These are phyloP conservation scores for Hymenoscyphus occultus DNA, from an alignment of 2,329 filamentous ascomycete genomes.

Conservation along the genomic window DNA sequence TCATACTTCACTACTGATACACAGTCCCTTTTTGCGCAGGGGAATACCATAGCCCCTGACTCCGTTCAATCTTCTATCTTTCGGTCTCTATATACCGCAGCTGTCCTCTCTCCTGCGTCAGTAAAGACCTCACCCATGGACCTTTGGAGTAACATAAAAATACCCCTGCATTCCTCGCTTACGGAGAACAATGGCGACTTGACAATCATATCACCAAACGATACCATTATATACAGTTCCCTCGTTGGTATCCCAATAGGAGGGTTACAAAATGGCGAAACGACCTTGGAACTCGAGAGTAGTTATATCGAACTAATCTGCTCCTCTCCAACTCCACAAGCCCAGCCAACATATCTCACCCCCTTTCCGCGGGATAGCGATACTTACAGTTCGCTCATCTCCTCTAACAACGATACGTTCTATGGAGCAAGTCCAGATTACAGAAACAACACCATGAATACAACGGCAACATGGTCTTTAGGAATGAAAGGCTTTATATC, in stretches of 20 bases:
- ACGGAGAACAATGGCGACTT: constrained; percentile 2
- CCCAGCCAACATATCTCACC: background rate
- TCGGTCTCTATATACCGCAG: constrained; percentile 12
- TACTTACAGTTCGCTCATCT: constrained; percentile 3
- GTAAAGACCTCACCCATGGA: constrained; percentile 13
- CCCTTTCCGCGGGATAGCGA: constrained; percentile 6
- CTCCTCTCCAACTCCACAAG: background rate
- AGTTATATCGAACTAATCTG: constrained; percentile 17
- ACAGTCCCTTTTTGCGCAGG: constrained; percentile 10
- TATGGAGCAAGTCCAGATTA: constrained; percentile 6
- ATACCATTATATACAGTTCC: constrained; percentile 11
- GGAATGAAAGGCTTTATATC: constrained; percentile 13
- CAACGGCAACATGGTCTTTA: constrained; percentile 12
- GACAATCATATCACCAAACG: constrained; percentile 4
- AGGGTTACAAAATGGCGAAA: constrained; percentile 7
- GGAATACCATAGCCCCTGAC: background rate
- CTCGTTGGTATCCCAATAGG: constrained; percentile 15
- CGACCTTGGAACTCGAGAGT: constrained; percentile 11
- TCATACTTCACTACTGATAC: constrained; percentile 16
- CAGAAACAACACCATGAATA: background rate
- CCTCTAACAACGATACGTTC: constrained; percentile 9
- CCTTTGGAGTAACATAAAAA: constrained; percentile 17
- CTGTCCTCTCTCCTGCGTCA: constrained; percentile 7
- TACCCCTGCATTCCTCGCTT: constrained; percentile 17
- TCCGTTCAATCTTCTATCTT: constrained; percentile 6